These are phyloP conservation scores for Candida suzukii DNA, from an alignment of 805 yeast species.

Conservation along the genomic window DNA sequence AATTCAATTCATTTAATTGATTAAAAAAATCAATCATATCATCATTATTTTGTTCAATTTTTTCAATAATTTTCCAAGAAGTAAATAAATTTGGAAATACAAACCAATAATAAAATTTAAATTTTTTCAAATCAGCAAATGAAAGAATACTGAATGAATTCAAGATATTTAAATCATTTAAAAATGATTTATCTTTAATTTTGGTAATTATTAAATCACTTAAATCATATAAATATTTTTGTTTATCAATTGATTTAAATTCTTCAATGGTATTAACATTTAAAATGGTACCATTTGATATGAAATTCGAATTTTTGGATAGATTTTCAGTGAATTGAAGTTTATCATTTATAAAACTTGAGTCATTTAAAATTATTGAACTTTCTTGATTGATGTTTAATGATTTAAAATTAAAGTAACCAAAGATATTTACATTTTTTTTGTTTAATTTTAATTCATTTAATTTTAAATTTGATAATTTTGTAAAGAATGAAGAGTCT, in stretches of 20 bases:
- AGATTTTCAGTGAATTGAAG: background rate
- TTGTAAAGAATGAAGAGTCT: slow-evolving; percentile 82
- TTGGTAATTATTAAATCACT: slow-evolving; percentile 22
- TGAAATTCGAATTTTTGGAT: slow-evolving; percentile 14
- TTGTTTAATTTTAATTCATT: slow-evolving; percentile 63
- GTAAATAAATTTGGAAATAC: slow-evolving; percentile 63
- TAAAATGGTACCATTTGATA: slow-evolving; percentile 28
- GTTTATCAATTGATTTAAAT: slow-evolving; percentile 66
- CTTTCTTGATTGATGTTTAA: slow-evolving; percentile 24
- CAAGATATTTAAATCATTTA: slow-evolving; percentile 34
- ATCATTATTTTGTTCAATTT: background rate
- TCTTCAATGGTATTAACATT: slow-evolving; percentile 85
- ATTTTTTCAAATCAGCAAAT: slow-evolving; percentile 86
- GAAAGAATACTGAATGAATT: slow-evolving; percentile 46
- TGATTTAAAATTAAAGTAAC: slow-evolving; percentile 26
- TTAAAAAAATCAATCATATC: no score
- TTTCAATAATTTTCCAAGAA: slow-evolving; percentile 33
- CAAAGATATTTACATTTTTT: slow-evolving; percentile 34
- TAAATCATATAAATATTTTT: slow-evolving; percentile 38
- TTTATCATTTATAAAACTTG: slow-evolving; percentile 22
- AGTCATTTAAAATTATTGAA: slow-evolving; percentile 20
- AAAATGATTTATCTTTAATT: slow-evolving; percentile 26
- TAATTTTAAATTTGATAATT: slow-evolving; percentile 64
- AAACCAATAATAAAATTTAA: slow-evolving; percentile 85
- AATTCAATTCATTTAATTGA: no score